Conservation (phyloP, 768 basidiomycete species). For the Neoboletus brunneissimus region DNA sequence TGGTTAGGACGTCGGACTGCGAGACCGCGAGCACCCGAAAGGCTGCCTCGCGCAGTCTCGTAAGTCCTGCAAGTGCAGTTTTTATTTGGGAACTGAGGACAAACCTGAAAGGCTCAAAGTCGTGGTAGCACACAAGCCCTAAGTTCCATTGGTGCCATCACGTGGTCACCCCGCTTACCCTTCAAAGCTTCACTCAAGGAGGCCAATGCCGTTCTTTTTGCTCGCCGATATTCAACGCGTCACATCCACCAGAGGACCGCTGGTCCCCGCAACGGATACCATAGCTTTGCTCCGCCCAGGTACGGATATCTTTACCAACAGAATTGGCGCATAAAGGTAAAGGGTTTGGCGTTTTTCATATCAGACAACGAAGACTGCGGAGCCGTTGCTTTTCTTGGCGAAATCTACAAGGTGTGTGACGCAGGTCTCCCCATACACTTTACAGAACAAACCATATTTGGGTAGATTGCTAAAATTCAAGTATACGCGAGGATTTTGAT, state of each 20-base stretch:
- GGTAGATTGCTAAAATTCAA: background rate
- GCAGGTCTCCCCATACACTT: background rate
- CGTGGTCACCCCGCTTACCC: background rate
- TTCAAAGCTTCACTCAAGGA: slow-evolving; percentile 1
- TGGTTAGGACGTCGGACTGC: slow-evolving; percentile 10
- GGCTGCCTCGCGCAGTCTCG: slow-evolving; percentile 21
- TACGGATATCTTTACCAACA: background rate
- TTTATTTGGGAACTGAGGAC: background rate
- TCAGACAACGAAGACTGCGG: background rate
- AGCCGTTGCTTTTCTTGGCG: background rate
- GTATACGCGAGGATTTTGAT: background rate
- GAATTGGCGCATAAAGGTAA: background rate
- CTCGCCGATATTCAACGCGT: background rate
- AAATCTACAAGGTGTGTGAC: slow-evolving; percentile 1
- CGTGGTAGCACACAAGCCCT: background rate
- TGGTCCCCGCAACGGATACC: background rate
- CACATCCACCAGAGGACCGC: background rate
- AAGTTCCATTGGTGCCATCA: background rate
- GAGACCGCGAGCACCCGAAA: slow-evolving; percentile 4
- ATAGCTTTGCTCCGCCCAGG: background rate
- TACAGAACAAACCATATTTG: background rate
- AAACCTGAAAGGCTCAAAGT: background rate
- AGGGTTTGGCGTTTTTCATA: background rate
- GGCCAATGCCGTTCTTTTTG: background rate
- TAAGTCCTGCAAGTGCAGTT: background rate